Base-by-base conservation (phyloP, 1,284 basidiomycete species). In the Sporisorium reilianum region DNA sequence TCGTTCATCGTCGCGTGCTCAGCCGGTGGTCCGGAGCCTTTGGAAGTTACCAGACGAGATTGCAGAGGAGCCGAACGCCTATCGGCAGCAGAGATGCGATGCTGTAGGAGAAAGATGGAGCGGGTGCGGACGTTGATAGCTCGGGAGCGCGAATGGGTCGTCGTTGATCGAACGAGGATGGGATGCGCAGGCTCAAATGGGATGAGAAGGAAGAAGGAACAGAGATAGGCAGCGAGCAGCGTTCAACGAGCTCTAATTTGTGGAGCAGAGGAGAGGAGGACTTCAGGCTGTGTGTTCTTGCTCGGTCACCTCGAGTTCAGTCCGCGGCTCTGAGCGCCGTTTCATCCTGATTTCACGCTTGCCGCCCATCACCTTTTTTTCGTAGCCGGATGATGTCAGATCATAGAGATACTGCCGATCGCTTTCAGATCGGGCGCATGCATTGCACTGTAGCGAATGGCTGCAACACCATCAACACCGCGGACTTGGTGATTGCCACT, bases 1-100 rank as follows among this genome's bases (percentile, higher is more conserved):
- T 83, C 81, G 55, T 83, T 81, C 81, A 83, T 83, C 14, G 25
- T 71, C n/a, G 5, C 23, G 11, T 1, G 23, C 20, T 10, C 20
- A 7, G 7, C 9, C 18, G 36, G 42, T 10, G 5, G 45, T 28
- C n/a, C 4, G n/a, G 20, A 20, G 38, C 18, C 6, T n/a, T 18
- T 2, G 10, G n/a, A 20, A 8, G 18, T 38, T 38, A 38, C 16
- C 3, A 10, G 18, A n/a, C 4, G 45, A 46, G 25, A 3, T 16
- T 28, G 45, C 46, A 11, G 26, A 20, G 10, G 46, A 48, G 46
- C 28, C 26, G 28, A 12, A 20, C 30, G 10, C 14, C 18, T n/a
- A n/a, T 28, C 16, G 16, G 6, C 45, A 16, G 26, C 16, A 26
- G 26, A 28, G 5, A 28, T 20, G 16, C 28, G 10, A 45, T 7